phyloP scores from a whole-genome alignment of 768 basidiomycete genomes.

The Russula sp. region DNA sequence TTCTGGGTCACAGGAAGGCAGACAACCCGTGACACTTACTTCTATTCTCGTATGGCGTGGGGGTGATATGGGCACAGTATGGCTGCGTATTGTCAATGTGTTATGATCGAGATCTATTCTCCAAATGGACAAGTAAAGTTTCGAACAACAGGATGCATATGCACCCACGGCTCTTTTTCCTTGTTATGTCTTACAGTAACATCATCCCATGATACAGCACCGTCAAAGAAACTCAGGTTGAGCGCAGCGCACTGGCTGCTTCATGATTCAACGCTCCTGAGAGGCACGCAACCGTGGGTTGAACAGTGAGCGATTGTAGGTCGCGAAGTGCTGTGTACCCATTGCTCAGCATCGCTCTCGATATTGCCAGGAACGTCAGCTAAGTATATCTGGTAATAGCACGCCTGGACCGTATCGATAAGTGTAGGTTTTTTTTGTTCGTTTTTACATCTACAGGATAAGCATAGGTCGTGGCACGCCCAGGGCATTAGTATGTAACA shows the following conservation, averaged over 20 bases:
- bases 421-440: background rate
- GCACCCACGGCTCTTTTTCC: background rate
- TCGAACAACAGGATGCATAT: background rate
- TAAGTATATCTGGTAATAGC: conserved; percentile 6
- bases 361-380: background rate
- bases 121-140: background rate
- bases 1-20: background rate
- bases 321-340: background rate
- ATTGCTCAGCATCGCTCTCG: background rate
- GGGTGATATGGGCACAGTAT: background rate
- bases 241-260: background rate
- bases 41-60: background rate
- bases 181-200: background rate
- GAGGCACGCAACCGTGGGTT: background rate
- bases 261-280: background rate
- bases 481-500: background rate
- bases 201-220: background rate
- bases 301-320: background rate
- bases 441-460: background rate
- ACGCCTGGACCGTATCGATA: background rate
- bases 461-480: background rate
- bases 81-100: background rate
- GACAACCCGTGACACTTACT: background rate
- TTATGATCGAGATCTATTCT: background rate
- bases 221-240: background rate